A percentile compares a stretch with the other conserved stretches of the same genome.
These are phyloP conservation scores for Diplodia seriata DNA, from an alignment of 2,329 filamentous ascomycete genomes.

Conservation along the genomic window DNA sequence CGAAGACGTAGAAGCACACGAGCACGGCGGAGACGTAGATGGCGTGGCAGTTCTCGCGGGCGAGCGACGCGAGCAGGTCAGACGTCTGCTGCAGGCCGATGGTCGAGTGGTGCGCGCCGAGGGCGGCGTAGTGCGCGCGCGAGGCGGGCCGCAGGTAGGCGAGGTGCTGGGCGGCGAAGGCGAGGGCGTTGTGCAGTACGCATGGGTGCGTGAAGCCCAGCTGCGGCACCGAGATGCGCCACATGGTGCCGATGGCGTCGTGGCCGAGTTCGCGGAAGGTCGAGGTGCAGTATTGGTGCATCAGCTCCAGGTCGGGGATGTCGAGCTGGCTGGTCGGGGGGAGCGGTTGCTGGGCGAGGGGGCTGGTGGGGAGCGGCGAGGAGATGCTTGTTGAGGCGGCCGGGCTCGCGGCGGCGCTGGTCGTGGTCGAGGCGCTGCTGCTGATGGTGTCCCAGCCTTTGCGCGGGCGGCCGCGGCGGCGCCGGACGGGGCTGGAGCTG, in stretches of 20 bases:
- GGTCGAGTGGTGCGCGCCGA: constrained; percentile 14
- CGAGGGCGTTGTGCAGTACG: constrained; percentile 20
- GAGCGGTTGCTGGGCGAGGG: not conserved
- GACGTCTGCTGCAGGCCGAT: constrained; percentile 20
- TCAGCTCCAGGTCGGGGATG: constrained; percentile 19
- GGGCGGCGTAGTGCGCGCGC: constrained; percentile 9
- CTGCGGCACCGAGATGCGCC: constrained; percentile 2
- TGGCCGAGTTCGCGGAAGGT: constrained; percentile 3
- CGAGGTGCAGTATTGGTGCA: constrained; percentile 7
- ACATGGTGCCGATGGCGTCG: constrained; percentile 9
- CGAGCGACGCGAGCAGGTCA: not conserved
- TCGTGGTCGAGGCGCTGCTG: not conserved
- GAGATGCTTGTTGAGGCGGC: not conserved
- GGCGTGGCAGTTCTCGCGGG: constrained; percentile 12
- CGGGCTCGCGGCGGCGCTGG: not conserved
- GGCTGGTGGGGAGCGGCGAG: not conserved
- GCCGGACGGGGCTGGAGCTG: not conserved
- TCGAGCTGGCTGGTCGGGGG: not conserved
- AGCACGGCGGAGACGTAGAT: constrained; percentile 18
- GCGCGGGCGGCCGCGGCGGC: constrained; percentile 9
- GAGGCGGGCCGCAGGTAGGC: not conserved
- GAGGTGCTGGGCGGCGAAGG: constrained; percentile 3
- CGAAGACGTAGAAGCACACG: constrained; percentile 14
- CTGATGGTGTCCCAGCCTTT: constrained; percentile 7
- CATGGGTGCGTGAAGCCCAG: constrained; percentile 1